Conservation (phyloP, 1,284 basidiomycete genomes). For the Phylloporus sp. region DNA sequence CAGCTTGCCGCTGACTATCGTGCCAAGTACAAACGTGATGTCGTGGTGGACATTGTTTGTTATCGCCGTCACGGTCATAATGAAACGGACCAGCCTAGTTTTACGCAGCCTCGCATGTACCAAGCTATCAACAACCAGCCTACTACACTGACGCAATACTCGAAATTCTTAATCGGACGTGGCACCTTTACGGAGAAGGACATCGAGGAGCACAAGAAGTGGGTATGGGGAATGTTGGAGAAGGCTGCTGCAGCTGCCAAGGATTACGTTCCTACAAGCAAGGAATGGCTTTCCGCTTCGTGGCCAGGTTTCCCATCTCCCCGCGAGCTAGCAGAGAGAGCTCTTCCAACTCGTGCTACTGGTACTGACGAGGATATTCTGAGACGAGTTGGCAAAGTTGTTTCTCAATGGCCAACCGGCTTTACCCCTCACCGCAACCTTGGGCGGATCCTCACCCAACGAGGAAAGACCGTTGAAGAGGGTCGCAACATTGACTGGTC, state of each 20-base stretch:
- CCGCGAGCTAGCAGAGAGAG: conserved; percentile 91
- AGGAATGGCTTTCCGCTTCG: conserved; percentile 97
- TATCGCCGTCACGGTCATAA: conserved; percentile 99
- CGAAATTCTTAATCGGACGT: conserved; percentile 89
- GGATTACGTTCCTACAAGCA: conserved; percentile 91
- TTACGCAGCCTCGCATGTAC: conserved; percentile 99
- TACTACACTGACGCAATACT: conserved; percentile 91
- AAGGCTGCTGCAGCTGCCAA: conserved; percentile 90
- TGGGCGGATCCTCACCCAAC: conserved; percentile 87
- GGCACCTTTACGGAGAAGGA: conserved; percentile 96
- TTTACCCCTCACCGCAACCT: conserved; percentile 95
- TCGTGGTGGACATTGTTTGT: conserved; percentile 98
- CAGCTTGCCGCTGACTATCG: conserved; percentile 98
- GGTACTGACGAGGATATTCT: conserved; percentile 84
- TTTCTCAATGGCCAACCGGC: conserved; percentile 85
- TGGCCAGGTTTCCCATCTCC: conserved; percentile 99
- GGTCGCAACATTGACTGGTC: conserved; percentile 97
- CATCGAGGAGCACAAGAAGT: conserved; percentile 98
- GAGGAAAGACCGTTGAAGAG: conserved; percentile 91
- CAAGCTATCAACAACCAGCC: conserved; percentile 95
- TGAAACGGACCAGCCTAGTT: conserved; percentile 98
- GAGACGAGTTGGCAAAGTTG: conserved; percentile 85
- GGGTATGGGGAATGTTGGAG: conserved; percentile 99
- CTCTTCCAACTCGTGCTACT: conserved; percentile 89
- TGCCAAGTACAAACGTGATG: conserved; percentile 98